phyloP scores from a whole-genome alignment of 371 early-diverging fungal species.

The Globomyces sp. region DNA sequence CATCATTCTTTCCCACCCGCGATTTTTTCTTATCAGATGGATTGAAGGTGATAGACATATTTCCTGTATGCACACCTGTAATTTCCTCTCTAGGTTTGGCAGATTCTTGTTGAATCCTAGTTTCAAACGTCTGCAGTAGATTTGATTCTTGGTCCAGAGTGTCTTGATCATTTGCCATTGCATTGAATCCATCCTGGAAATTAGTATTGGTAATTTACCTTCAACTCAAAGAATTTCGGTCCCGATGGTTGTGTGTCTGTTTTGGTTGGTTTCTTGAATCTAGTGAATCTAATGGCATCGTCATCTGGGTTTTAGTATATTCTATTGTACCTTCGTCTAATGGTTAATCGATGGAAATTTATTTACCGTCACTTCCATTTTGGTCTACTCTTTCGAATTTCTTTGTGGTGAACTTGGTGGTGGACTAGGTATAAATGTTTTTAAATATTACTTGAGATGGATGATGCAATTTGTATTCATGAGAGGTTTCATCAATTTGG shows the following conservation, averaged over 20 bases:
- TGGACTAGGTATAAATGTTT: background rate
- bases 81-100: slow-evolving; percentile 14
- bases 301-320: slow-evolving; percentile 1
- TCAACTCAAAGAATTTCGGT: slow-evolving; percentile 34
- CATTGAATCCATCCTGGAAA: slow-evolving; percentile 14
- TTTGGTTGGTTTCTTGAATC: slow-evolving; percentile 8
- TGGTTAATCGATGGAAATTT: no score
- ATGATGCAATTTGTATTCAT: slow-evolving; percentile 85
- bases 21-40: slow-evolving; percentile 17
- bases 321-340: no score
- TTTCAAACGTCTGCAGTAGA: slow-evolving; percentile 13
- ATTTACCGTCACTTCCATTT: background rate
- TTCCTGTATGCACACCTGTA: slow-evolving; percentile 13
- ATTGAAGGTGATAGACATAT: slow-evolving; percentile 24
- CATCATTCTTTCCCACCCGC: background rate
- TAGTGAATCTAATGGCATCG: slow-evolving; percentile 26
- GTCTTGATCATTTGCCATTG: slow-evolving; percentile 12
- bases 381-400: slow-evolving; percentile 24
- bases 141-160: slow-evolving; percentile 2
- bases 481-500: slow-evolving; percentile 83
- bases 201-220: slow-evolving; percentile 13
- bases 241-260: background rate
- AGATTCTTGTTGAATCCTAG: slow-evolving; percentile 1
- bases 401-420: slow-evolving; percentile 11
- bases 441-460: slow-evolving; percentile 47